phyloP scores from a whole-genome alignment of 805 yeast genomes.

The Osmozyma mogii region DNA sequence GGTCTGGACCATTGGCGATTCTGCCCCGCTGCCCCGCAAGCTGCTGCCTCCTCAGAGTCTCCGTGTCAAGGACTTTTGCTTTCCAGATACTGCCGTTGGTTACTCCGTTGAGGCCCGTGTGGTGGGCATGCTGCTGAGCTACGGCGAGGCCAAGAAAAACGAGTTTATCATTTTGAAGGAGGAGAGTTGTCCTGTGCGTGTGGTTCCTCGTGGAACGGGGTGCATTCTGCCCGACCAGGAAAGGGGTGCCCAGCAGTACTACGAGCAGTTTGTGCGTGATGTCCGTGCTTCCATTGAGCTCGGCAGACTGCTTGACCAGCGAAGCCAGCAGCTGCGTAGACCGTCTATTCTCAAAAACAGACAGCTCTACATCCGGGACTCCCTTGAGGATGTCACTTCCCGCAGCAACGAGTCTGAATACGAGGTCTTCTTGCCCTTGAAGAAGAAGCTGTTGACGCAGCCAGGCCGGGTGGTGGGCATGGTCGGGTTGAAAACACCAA shows the following conservation, averaged over 20 bases:
- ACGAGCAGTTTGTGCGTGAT: slow-evolving; percentile 11
- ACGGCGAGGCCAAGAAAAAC: slow-evolving; percentile 11
- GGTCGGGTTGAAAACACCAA: slow-evolving; percentile 12
- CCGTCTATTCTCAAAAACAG: slow-evolving; percentile 12
- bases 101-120: slow-evolving; percentile 22
- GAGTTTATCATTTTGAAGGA: slow-evolving; percentile 20
- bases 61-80: slow-evolving; percentile 18
- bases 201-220: slow-evolving; percentile 13
- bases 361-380: slow-evolving; percentile 8
- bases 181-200: slow-evolving; percentile 15
- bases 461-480: slow-evolving; percentile 17
- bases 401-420: slow-evolving; percentile 2
- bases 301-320: slow-evolving; percentile 9
- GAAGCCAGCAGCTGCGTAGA: slow-evolving; percentile 3
- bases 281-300: slow-evolving; percentile 11
- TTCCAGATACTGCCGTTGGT: slow-evolving; percentile 21
- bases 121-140: slow-evolving; percentile 17
- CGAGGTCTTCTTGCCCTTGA: slow-evolving; percentile 13
- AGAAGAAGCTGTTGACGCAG: slow-evolving; percentile 15
- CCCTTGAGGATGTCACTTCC: neutral
- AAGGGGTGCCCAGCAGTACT: slow-evolving; percentile 10
- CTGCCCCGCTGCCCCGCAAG: neutral
- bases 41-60: slow-evolving; percentile 4
- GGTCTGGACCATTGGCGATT: slow-evolving; percentile 1
- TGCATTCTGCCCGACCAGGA: slow-evolving; percentile 1